Base-by-base conservation (phyloP, 2,329 filamentous ascomycete species). In the Sclerotinia borealis region DNA sequence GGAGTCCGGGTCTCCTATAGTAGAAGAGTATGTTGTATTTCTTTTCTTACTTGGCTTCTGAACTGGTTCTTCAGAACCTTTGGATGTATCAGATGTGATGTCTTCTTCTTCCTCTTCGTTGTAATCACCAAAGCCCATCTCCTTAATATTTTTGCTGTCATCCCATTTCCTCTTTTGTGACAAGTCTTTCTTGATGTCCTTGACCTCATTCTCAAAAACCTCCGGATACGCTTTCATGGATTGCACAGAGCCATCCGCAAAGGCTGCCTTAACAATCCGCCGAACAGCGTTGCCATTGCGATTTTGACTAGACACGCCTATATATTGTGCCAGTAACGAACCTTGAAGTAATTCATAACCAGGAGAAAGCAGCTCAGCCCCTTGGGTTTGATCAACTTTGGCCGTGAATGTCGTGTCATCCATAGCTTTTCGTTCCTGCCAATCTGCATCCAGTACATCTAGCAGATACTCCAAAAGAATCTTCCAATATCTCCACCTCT, bases 401-500 rank as follows among this genome's bases (percentile, higher is more conserved):
- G 17, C 25, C 22, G 29, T 22, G 34, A 70, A 11, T 58, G 59
- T 37, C 27, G 34, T 25, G 15, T 47, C 67, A 61, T 87, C 84
- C 49, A 79, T 73, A 10, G 79, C 77, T 58, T 82, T 73, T 7
- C 87, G 80, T 65, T 86, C 83, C 7, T 81, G 75, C 74, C 90
- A 86, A 70, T 96, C 91, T 3, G 80, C 78, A 68, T 95, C 88
- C 15, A 97, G 78, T 8, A 90, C 85, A 70, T 93, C 89, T 6
- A 96, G 75, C 81, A 96, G 89, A 66, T 89, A 87, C 39, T 87
- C 83, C 17, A 98, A 79, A 90, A 92, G 96, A 9, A 85, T 76
- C 69, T 83, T 86, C 92, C 93, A 98, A 72, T 87, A 83, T 56
- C 81, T 82, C 93, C 95, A 98, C 25, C 93, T 83, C 47, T 83